A percentile compares a stretch with the other conserved stretches of the same genome.
Evolutionary conservation across 257 asterid species (phyloP).

Genomic region (Rhazya stricta): DNA sequence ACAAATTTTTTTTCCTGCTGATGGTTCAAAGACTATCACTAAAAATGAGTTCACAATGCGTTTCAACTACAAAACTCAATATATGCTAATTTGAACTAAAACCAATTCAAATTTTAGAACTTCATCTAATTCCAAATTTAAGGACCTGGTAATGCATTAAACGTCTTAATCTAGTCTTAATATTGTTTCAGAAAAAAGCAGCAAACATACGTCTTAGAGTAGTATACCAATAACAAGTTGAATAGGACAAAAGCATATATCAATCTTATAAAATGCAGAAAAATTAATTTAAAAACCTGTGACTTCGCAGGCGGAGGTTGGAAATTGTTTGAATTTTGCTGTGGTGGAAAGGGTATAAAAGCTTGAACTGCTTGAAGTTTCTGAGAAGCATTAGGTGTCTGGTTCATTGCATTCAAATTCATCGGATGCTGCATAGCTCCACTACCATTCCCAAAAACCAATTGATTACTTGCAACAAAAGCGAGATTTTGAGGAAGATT

Average conservation of each 20-base stretch:
- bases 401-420: slow-evolving; percentile 30
- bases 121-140: background rate
- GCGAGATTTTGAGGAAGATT: slow-evolving; percentile 36
- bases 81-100: background rate
- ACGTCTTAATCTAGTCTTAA: background rate
- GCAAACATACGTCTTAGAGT: too few species aligned
- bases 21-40: background rate
- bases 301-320: slow-evolving; percentile 9
- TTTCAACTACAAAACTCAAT: background rate
- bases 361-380: slow-evolving; percentile 25
- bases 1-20: background rate
- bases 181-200: background rate
- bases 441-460: slow-evolving; percentile 29
- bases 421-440: slow-evolving; percentile 34
- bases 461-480: slow-evolving; percentile 29
- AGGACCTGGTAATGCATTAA: background rate
- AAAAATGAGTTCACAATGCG: background rate
- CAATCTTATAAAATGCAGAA: background rate
- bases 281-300: slow-evolving; percentile 15
- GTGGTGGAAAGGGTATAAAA: slow-evolving; percentile 26
- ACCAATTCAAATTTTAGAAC: background rate
- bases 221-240: too few species aligned
- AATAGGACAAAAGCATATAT: background rate
- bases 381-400: slow-evolving; percentile 28
- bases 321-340: slow-evolving; percentile 21